A percentile compares a stretch with the other conserved stretches of the same genome.
Evolutionary conservation across 768 basidiomycete species (phyloP).

Genomic region (Leccinum disarticulatum): DNA sequence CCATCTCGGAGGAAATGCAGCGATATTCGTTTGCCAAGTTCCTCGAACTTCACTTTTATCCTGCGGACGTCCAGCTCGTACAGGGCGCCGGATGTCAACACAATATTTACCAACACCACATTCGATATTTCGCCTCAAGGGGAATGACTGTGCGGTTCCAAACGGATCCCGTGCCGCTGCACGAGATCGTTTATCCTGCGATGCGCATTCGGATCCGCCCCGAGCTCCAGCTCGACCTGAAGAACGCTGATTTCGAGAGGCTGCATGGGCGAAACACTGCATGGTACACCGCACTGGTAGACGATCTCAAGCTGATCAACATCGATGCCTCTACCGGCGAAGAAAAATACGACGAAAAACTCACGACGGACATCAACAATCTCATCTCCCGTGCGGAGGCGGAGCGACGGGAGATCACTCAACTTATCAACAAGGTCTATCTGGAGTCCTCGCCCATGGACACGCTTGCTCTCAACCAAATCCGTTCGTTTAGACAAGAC

Average conservation of each 20-base stretch:
- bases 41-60: conserved; percentile 94
- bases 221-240: conserved; percentile 84
- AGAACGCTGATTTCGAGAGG: conserved; percentile 86
- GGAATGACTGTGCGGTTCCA: conserved; percentile 89
- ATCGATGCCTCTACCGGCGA: conserved; percentile 82
- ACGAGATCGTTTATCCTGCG: conserved; percentile 88
- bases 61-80: conserved; percentile 79
- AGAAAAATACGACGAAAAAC: conserved; percentile 62
- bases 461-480: conserved; percentile 83
- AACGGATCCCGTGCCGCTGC: conserved; percentile 75
- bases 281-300: conserved; percentile 76
- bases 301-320: conserved; percentile 73
- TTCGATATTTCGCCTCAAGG: conserved; percentile 83
- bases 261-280: conserved; percentile 66
- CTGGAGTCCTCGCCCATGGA: conserved; percentile 78
- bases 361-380: conserved; percentile 60
- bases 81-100: conserved; percentile 90
- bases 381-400: conserved; percentile 73
- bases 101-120: conserved; percentile 91
- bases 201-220: conserved; percentile 83
- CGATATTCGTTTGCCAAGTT: conserved; percentile 95
- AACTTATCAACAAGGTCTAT: conserved; percentile 77
- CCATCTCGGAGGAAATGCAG: conserved; percentile 88
- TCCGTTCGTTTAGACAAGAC: conserved; percentile 86
- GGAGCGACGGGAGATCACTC: conserved; percentile 71